Evolutionary conservation across 148 eudicot genomes (phyloP), one percentile per base, ranked within the genome.

Genomic region (Camellia granthamiana): DNA sequence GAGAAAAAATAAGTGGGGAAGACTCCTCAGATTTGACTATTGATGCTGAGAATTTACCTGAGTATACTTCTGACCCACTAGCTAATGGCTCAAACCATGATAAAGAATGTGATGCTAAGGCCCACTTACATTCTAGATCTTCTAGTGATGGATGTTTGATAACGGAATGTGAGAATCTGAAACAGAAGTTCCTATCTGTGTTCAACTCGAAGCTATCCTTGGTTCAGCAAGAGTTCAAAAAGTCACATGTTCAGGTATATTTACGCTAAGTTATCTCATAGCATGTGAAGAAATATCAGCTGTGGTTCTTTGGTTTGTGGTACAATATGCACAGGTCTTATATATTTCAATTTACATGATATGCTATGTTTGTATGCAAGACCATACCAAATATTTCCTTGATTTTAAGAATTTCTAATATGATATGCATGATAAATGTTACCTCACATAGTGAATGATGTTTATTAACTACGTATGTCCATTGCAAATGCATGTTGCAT

Each of bases 141-240:
- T 77, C 76, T 69, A 78, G 78, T 76, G 76, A 44, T 75, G 88
- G 85, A 84, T 78, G 76, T 74, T 87, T 93, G 84, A 81, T 80
- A 55, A 58, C 44, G 47, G 83, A 78, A 58, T 89, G 97, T 82
- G 91, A 89, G 51, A 84, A 79, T 85, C 73, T 95, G 81, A 93
- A 92, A 64, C 88, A 86, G 69, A 93, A 93, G 76, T 95, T 88
- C 88, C 85, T 95, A 70, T 85, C 90, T 80, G 79, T 79, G 58
- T 93, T 92, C 78, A 87, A 84, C 69, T 76, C 91, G 80, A 93
- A 84, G 85, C 84, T 93, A 82, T 85, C 86, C 56, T 70, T 79
- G 74, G 94, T 94, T 83, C 97, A 89, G 77, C 90, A 85, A 81
- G 98, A 95, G 66, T 95, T 95, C 87, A 88, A 88, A 79, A 95